Conservation (phyloP, 106 monocot species). For the Dioscorea zingiberensis region DNA sequence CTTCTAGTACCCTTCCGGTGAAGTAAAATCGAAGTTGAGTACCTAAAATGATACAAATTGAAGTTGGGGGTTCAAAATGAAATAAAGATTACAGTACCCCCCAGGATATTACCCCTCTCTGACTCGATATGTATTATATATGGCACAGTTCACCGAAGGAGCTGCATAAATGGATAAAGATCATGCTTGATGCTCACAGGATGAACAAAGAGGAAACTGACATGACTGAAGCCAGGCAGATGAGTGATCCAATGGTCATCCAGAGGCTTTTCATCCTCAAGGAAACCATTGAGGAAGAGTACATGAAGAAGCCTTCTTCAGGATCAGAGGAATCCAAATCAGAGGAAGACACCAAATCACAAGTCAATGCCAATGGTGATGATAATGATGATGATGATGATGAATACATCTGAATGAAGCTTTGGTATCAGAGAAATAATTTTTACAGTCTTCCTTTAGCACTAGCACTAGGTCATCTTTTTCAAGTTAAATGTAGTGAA, state of each 20-base stretch:
- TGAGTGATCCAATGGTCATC: conserved; percentile 82
- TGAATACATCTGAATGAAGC: neutral
- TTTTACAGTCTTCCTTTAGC: too few relatives aligned
- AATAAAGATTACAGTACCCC: too few relatives aligned
- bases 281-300: conserved; percentile 82
- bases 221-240: conserved; percentile 59
- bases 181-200: conserved; percentile 80
- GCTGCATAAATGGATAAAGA: conserved; percentile 93
- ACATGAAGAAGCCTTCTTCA: conserved; percentile 48
- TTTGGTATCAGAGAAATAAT: too few relatives aligned
- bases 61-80: too few relatives aligned
- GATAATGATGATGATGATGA: neutral
- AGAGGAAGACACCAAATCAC: conserved; percentile 1
- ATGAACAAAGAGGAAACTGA: conserved; percentile 88
- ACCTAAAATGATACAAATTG: too few relatives aligned
- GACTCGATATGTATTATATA: neutral
- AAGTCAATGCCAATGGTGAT: too few relatives aligned
- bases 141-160: conserved; percentile 79
- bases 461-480: too few relatives aligned
- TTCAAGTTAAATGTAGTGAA: too few relatives aligned
- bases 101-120: too few relatives aligned
- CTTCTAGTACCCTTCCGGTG: too few relatives aligned
- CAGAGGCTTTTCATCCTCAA: conserved; percentile 80
- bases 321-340: conserved; percentile 13
- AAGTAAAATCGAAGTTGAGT: too few relatives aligned